Base-by-base conservation (phyloP, 306 rosid genomes). In the Parietaria judaica region DNA sequence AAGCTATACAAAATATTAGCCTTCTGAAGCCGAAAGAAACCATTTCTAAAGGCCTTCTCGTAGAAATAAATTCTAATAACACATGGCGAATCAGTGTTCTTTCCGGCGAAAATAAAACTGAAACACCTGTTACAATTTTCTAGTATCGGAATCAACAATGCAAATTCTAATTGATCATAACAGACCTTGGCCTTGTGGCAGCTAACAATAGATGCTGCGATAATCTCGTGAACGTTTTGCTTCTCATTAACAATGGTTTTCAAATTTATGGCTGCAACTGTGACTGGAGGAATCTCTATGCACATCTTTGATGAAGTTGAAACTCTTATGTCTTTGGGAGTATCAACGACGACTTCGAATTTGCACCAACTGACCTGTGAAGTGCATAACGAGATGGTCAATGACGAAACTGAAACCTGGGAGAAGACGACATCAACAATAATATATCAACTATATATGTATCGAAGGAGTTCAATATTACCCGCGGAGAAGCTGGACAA, bases 341-440 rank as follows among this genome's bases (percentile, higher is more conserved):
- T 77, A 69, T 81, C 86, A 67, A 86, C 81, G 38, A 58, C 72
- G 74, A 88, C 94, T 78, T 88, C 97, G 78, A 86, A 92, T 77
- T 92, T 86, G 88, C 96, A 92, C 94, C 99, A 92, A 84, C 97
- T 88, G 66, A 92, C 95, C 99, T 92, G 84, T 51, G 55, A 49
- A 46, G 47, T 70, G 62, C 45, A 69, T 63, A 77, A 69, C 36
- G 67, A 59, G 61, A 55, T 16, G 69, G 56, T 70, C 52, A 67
- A 43, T 43, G 50, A 64, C 63, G 64, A 71, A 61, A 68, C 14
- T 15, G 43, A 65, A 36, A 39, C 31, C 50, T 56, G 12, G 15
- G 15, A 51, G 9, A 54, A 31, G 15, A 23, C 7, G 15, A 15
- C 62, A 17, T 46, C 57, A 39, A 45, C 15, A 47, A 48, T 3